phyloP scores from a whole-genome alignment of 1,284 basidiomycete species.

The Chondrostereum purpureum region DNA sequence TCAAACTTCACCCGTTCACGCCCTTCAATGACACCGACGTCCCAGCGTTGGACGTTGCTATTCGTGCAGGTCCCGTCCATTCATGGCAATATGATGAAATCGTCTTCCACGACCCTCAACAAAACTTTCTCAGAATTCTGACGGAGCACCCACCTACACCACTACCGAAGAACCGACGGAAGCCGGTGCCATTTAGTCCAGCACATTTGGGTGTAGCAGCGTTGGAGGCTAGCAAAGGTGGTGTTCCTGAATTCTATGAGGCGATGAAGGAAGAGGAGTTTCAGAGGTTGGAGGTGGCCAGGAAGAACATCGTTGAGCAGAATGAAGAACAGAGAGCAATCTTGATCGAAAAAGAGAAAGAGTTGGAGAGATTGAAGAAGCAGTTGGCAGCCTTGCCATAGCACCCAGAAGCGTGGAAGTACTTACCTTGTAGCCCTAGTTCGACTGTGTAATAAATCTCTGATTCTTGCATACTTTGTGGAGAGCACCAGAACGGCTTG shows the following conservation, averaged over 20 bases:
- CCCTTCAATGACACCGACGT: constrained; percentile 52
- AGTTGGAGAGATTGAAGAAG: constrained; percentile 56
- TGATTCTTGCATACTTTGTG: too few species aligned
- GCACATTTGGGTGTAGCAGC: constrained; percentile 57
- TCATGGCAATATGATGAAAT: constrained; percentile 99
- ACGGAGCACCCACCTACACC: constrained; percentile 80
- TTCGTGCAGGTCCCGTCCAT: constrained; percentile 74
- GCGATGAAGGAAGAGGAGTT: constrained; percentile 85
- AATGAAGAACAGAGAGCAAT: constrained; percentile 52
- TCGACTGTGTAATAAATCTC: too few species aligned
- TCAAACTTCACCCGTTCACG: constrained; percentile 95
- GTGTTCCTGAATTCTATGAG: constrained; percentile 73
- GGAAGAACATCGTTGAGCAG: constrained; percentile 61
- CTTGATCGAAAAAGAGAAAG: constrained; percentile 70
- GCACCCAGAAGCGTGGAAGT: too few species aligned
- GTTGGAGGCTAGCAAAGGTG: constrained; percentile 57
- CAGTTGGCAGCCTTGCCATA: constrained; percentile 36
- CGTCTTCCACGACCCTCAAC: constrained; percentile 92
- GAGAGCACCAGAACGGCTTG: too few species aligned
- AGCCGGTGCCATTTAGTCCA: constrained; percentile 65
- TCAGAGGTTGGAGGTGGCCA: constrained; percentile 73
- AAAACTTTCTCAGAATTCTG: constrained; percentile 81
- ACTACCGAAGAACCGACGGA: constrained; percentile 58
- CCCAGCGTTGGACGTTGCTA: constrained; percentile 56
- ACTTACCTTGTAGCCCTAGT: not conserved